phyloP scores from a whole-genome alignment of 2,329 filamentous ascomycete genomes.

The Ophiobolus disseminans region DNA sequence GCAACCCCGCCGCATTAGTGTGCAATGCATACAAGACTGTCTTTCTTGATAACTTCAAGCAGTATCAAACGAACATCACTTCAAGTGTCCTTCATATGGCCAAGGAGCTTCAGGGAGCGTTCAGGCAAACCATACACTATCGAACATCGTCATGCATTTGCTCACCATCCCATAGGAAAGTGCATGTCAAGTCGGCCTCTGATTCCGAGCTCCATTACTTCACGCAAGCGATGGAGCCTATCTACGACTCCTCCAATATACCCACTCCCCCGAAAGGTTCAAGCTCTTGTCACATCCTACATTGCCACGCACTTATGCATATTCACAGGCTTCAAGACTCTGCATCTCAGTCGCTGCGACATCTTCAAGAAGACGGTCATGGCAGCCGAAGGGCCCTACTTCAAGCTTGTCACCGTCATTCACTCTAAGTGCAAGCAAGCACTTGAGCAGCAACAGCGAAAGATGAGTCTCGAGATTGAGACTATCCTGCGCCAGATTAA shows the following conservation, averaged over 20 bases:
- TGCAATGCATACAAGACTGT: conserved; percentile 14
- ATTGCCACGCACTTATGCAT: too few relatives aligned
- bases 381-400: too few relatives aligned
- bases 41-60: conserved; percentile 8
- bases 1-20: conserved; percentile 12
- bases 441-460: neutral
- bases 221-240: neutral
- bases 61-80: neutral
- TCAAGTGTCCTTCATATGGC: conserved; percentile 5
- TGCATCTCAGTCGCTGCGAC: too few relatives aligned
- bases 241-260: neutral
- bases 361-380: too few relatives aligned
- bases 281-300: too few relatives aligned
- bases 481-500: conserved; percentile 6
- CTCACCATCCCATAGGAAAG: neutral
- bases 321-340: too few relatives aligned
- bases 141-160: neutral
- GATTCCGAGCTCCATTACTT: neutral
- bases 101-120: conserved; percentile 1
- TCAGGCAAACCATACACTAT: neutral
- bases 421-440: too few relatives aligned
- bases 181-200: neutral
- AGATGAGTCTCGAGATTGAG: neutral
- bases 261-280: neutral
- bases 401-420: too few relatives aligned